These are phyloP conservation scores for Ambrosiella xylebori DNA, from an alignment of 2,329 filamentous ascomycete genomes.

Conservation along the genomic window DNA sequence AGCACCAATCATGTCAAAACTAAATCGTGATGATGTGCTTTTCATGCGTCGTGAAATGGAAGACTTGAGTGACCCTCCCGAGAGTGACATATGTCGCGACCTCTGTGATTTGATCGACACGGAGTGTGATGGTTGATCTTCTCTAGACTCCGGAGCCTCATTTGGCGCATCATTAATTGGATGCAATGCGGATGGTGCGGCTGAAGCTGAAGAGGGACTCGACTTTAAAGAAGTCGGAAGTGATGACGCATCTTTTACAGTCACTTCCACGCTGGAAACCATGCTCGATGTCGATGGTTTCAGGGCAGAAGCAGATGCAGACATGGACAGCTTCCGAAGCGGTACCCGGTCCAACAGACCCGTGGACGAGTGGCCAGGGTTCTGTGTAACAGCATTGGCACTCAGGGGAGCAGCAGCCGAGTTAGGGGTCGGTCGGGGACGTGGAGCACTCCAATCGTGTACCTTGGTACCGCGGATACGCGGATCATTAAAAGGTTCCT, in stretches of 20 bases:
- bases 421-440: constrained; percentile 21
- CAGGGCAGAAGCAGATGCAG: constrained; percentile 2
- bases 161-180: not conserved
- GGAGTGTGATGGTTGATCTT: not conserved
- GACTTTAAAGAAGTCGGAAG: constrained; percentile 6
- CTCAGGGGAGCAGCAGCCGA: constrained; percentile 5
- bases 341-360: not conserved
- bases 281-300: not conserved
- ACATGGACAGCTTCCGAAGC: constrained; percentile 6
- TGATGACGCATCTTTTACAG: constrained; percentile 3
- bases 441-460: constrained; percentile 48
- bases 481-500: constrained; percentile 40
- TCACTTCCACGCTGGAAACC: not conserved
- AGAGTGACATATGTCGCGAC: constrained; percentile 37
- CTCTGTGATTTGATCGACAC: constrained; percentile 19
- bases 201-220: constrained; percentile 2
- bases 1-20: constrained; percentile 61
- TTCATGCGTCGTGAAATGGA: constrained; percentile 48
- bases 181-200: not conserved
- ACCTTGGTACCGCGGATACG: constrained; percentile 46
- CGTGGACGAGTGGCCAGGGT: not conserved
- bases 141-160: not conserved
- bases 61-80: constrained; percentile 30
- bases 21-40: constrained; percentile 64
- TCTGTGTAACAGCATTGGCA: not conserved